Evolutionary conservation across 805 yeast genomes (phyloP).

Genomic region (Wickerhamia fluorescens): DNA sequence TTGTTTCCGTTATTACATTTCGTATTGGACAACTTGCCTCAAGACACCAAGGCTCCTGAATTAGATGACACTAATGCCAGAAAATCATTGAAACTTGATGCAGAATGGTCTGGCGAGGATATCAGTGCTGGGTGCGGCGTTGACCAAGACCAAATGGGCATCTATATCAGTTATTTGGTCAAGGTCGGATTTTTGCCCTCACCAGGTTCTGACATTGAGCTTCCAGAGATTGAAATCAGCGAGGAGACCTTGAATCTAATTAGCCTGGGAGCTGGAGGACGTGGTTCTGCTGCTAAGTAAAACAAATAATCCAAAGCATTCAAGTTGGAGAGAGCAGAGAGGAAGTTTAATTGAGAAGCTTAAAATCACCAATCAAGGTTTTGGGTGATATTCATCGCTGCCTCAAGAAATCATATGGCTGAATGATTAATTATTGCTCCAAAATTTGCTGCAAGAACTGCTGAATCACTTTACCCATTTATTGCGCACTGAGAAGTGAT

Average conservation of each 20-base stretch:
- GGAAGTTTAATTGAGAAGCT: no score
- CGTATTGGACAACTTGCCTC: constrained; percentile 88
- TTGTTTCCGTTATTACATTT: constrained; percentile 89
- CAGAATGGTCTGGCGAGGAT: constrained; percentile 59
- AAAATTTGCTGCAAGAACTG: no score
- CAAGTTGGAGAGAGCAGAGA: no score
- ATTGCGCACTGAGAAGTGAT: no score
- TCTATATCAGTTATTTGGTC: constrained; percentile 73
- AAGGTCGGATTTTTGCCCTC: constrained; percentile 72
- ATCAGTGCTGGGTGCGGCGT: constrained; percentile 69
- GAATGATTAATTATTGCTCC: no score
- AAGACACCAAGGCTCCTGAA: constrained; percentile 91
- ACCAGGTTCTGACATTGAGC: constrained; percentile 42
- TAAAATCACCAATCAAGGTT: no score
- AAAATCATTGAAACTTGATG: constrained; percentile 57
- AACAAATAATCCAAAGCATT: no score
- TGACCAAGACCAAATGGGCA: constrained; percentile 56
- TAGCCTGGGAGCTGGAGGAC: constrained; percentile 64
- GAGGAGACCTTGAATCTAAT: constrained; percentile 50
- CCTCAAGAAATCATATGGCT: no score
- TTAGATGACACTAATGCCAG: constrained; percentile 81
- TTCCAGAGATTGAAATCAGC: constrained; percentile 54
- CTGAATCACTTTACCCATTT: no score
- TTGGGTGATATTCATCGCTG: no score
- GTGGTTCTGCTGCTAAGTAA: constrained; percentile 53